These are phyloP conservation scores for Mycena floridula DNA, from an alignment of 768 basidiomycete genomes.

Conservation along the genomic window DNA sequence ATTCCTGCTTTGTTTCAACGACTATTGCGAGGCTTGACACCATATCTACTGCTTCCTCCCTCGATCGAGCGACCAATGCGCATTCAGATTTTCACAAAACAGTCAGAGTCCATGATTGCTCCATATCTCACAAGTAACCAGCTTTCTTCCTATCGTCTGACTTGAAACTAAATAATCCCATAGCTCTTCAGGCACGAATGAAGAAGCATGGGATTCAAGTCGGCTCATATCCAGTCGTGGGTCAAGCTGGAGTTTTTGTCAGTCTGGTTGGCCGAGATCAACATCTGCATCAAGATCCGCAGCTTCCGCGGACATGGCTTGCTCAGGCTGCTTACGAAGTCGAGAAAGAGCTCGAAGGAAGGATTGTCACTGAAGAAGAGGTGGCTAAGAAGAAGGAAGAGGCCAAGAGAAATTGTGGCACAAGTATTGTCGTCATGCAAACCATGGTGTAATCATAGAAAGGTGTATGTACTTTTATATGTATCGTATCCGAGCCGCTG, in stretches of 20 bases:
- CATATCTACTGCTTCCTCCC: conserved; percentile 77
- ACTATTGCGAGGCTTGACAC: conserved; percentile 68
- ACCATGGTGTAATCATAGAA: no score
- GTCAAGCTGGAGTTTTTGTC: conserved; percentile 65
- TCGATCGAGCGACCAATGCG: conserved; percentile 65
- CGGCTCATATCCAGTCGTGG: conserved; percentile 67
- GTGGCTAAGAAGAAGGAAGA: conserved; percentile 42
- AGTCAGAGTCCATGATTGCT: conserved; percentile 74
- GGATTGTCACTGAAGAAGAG: conserved; percentile 60
- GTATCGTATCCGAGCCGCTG: no score
- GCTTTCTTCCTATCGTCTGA: no score
- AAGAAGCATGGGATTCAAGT: conserved; percentile 73
- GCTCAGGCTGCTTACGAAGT: conserved; percentile 58
- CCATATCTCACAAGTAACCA: conserved; percentile 83
- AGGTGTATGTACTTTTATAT: no score
- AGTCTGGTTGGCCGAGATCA: conserved; percentile 53
- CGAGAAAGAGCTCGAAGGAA: conserved; percentile 50
- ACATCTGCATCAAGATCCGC: conserved; percentile 10
- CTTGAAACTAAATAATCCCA: no score
- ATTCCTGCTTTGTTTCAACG: conserved; percentile 81
- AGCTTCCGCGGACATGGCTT: conserved; percentile 41
- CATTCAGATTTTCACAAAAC: conserved; percentile 80
- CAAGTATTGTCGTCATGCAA: not conserved
- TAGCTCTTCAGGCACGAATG: conserved; percentile 69
- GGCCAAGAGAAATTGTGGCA: conserved; percentile 1